A percentile compares a stretch with the other conserved stretches of the same genome.
These are phyloP conservation scores for Pythium vanterpoolii DNA, from an alignment of 352 stramenopile genomes.

Conservation along the genomic window DNA sequence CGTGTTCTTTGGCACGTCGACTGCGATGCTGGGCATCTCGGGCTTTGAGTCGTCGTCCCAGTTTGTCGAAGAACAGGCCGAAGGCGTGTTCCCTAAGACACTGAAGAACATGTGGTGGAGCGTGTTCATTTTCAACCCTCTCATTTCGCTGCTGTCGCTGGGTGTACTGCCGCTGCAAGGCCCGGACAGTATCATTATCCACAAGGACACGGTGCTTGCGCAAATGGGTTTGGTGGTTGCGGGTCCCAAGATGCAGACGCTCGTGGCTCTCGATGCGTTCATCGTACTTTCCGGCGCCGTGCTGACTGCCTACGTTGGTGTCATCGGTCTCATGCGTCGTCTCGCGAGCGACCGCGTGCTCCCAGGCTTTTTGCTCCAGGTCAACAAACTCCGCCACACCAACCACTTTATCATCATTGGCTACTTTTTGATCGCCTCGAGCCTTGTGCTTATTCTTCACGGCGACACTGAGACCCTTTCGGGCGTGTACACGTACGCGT, in stretches of 20 bases:
- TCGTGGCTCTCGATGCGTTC: constrained; percentile 91
- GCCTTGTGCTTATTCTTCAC: constrained; percentile 87
- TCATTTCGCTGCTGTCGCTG: constrained; percentile 90
- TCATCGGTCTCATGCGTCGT: constrained; percentile 88
- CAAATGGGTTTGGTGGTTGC: constrained; percentile 87
- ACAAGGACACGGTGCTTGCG: constrained; percentile 89
- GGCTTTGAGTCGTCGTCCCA: constrained; percentile 94
- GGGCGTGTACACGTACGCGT: constrained; percentile 95
- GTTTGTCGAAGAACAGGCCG: constrained; percentile 94
- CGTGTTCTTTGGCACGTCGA: constrained; percentile 90
- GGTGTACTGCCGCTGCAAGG: constrained; percentile 84
- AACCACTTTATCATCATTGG: constrained; percentile 92
- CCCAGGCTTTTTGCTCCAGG: constrained; percentile 70
- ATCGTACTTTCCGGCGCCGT: constrained; percentile 92
- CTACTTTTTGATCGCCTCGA: constrained; percentile 88
- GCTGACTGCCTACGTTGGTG: constrained; percentile 92
- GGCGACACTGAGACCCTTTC: constrained; percentile 90
- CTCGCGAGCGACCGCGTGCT: constrained; percentile 90
- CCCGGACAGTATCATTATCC: constrained; percentile 63
- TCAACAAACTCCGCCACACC: constrained; percentile 83
- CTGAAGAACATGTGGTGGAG: constrained; percentile 94
- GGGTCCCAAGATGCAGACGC: constrained; percentile 67
- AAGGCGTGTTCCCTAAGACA: constrained; percentile 94
- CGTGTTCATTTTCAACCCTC: constrained; percentile 93
- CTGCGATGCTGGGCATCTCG: constrained; percentile 94